A percentile compares a stretch with the other conserved stretches of the same genome.
These are phyloP conservation scores for Auriscalpium vulgare DNA, from an alignment of 768 basidiomycete genomes.

Conservation along the genomic window DNA sequence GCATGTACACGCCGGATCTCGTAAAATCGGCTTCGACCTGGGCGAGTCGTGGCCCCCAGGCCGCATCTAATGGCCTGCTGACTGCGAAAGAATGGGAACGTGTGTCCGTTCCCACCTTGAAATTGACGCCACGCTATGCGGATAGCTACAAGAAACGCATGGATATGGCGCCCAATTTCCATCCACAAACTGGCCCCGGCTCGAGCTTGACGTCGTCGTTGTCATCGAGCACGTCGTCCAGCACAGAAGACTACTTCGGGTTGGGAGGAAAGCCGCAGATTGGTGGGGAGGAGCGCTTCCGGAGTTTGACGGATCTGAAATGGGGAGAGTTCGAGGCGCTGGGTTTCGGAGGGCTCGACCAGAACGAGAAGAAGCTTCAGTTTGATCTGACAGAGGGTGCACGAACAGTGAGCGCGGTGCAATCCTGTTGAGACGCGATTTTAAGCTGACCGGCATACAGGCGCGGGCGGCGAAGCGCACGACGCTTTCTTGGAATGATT, in stretches of 20 bases:
- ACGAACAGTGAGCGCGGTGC: conserved; percentile 39
- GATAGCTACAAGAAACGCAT: conserved; percentile 73
- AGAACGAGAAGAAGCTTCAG: conserved; percentile 64
- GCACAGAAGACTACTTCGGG: conserved; percentile 24
- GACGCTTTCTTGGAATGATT: conserved; percentile 88
- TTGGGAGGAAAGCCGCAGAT: conserved; percentile 22
- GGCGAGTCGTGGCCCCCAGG: conserved; percentile 30
- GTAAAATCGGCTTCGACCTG: conserved; percentile 55
- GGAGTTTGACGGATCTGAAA: conserved; percentile 75
- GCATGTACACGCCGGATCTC: conserved; percentile 84
- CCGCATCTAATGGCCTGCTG: conserved; percentile 36
- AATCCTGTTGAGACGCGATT: no score
- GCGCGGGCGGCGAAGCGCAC: conserved; percentile 64
- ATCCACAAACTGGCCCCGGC: conserved; percentile 33
- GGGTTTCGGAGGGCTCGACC: conserved; percentile 59
- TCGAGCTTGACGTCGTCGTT: conserved; percentile 23
- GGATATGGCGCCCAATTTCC: conserved; percentile 52
- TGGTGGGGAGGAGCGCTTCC: conserved; percentile 60
- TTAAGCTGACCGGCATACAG: conserved; percentile 25
- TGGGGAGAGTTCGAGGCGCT: conserved; percentile 89
- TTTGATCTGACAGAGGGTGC: conserved; percentile 93
- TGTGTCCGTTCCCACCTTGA: conserved; percentile 55
- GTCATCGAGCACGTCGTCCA: conserved; percentile 24
- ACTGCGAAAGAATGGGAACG: conserved; percentile 74
- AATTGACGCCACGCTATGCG: conserved; percentile 59